phyloP scores from a whole-genome alignment of 2,329 filamentous ascomycete species.

The Paraphaeosphaeria sporulosa region DNA sequence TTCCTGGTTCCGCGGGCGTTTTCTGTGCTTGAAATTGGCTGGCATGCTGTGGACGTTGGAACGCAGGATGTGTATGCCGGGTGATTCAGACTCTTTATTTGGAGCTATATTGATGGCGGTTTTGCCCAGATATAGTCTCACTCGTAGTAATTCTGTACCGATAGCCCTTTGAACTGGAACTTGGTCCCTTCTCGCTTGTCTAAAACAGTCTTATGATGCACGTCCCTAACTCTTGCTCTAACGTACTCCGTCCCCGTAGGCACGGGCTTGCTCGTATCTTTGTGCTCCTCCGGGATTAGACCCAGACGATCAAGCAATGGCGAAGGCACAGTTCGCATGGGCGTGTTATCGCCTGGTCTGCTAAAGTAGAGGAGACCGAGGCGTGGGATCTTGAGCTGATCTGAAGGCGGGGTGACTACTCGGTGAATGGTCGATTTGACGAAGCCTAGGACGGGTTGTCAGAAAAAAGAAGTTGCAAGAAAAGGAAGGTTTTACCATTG shows the following conservation, averaged over 20 bases:
- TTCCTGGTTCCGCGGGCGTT: neutral
- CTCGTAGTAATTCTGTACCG: conserved; percentile 49
- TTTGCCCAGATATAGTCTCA: conserved; percentile 1
- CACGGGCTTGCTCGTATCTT: conserved; percentile 44
- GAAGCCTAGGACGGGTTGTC: conserved; percentile 45
- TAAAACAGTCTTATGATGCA: conserved; percentile 55
- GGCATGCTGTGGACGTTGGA: neutral
- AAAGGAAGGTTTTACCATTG: conserved; percentile 40
- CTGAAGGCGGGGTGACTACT: conserved; percentile 55
- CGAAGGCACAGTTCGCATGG: conserved; percentile 43
- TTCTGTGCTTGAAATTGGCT: neutral
- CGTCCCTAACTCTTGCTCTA: conserved; percentile 56
- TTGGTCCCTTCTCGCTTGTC: conserved; percentile 55
- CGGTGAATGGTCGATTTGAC: conserved; percentile 57
- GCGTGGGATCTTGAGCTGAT: conserved; percentile 57
- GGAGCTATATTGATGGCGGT: neutral
- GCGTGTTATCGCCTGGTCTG: conserved; percentile 40
- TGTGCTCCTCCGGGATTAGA: conserved; percentile 51
- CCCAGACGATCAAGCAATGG: conserved; percentile 43
- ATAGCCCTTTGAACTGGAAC: conserved; percentile 55
- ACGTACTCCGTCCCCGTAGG: conserved; percentile 57
- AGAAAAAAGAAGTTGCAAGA: conserved; percentile 1
- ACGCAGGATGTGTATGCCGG: neutral
- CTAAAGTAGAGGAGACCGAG: conserved; percentile 60
- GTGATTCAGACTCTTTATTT: neutral